A percentile compares a stretch with the other conserved stretches of the same genome.
These are phyloP conservation scores for Monascus ruber DNA, from an alignment of 2,329 filamentous ascomycete genomes.

Conservation along the genomic window DNA sequence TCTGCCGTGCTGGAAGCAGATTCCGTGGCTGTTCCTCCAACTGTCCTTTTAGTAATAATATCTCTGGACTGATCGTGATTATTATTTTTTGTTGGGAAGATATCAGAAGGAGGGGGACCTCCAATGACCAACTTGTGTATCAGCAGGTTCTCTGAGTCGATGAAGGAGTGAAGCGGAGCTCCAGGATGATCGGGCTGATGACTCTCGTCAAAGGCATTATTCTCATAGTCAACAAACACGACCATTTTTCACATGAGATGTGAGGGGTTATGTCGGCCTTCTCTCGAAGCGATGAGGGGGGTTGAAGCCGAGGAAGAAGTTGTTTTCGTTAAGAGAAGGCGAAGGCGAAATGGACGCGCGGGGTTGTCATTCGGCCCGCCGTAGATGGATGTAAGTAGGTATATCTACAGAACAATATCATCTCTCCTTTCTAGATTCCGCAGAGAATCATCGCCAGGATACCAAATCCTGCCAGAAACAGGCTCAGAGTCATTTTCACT, in stretches of 20 bases:
- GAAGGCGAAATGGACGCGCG: too few relatives aligned
- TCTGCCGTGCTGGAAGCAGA: neutral
- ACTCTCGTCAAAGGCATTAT: slow-evolving; percentile 22
- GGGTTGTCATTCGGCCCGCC: too few relatives aligned
- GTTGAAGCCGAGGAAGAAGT: neutral
- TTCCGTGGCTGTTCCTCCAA: neutral
- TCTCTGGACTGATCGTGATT: slow-evolving; percentile 6
- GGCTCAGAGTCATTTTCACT: too few relatives aligned
- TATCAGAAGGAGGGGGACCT: neutral
- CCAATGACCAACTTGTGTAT: slow-evolving; percentile 10
- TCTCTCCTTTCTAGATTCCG: too few relatives aligned
- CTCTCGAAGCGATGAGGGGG: neutral
- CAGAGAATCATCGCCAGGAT: too few relatives aligned
- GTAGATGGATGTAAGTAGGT: too few relatives aligned
- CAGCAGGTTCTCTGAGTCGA: slow-evolving; percentile 12
- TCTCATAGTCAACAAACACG: slow-evolving; percentile 37
- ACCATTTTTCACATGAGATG: slow-evolving; percentile 31
- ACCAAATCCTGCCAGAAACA: too few relatives aligned
- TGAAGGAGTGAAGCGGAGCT: slow-evolving; percentile 6
- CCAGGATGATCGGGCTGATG: slow-evolving; percentile 6
- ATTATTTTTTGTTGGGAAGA: neutral
- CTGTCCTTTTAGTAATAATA: too few relatives aligned
- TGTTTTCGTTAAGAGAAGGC: neutral
- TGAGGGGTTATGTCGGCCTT: neutral
- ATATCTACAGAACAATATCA: too few relatives aligned